Evolutionary conservation across 164 flowering plant genomes (phyloP).

Genomic region (Stephania cephalantha): DNA sequence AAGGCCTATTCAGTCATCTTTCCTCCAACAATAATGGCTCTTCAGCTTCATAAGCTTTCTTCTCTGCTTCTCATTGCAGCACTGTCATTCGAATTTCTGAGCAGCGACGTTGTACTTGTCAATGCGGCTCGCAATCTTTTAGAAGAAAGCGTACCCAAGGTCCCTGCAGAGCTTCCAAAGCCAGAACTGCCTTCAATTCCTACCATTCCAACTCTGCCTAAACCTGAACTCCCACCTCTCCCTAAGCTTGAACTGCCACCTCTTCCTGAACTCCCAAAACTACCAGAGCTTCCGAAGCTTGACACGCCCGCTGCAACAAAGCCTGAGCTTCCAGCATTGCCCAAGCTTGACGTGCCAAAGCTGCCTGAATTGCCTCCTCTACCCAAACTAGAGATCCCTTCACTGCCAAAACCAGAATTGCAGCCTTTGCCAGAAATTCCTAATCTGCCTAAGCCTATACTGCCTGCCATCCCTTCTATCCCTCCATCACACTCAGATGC

Average conservation of each 20-base stretch:
- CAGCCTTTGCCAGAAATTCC: constrained; percentile 11
- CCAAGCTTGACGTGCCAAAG: constrained; percentile 2
- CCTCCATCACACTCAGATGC: neutral
- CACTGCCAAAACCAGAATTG: constrained; percentile 7
- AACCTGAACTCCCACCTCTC: constrained; percentile 10
- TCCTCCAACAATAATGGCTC: neutral
- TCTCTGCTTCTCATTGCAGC: neutral
- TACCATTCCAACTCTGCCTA: constrained; percentile 5
- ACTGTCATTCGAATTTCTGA: neutral
- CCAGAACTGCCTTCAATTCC: constrained; percentile 1
- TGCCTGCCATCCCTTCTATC: neutral
- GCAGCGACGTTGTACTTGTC: neutral
- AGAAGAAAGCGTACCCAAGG: neutral
- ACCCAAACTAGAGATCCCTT: constrained; percentile 13
- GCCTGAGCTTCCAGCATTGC: constrained; percentile 13
- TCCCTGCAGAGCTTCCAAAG: neutral
- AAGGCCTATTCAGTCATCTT: neutral
- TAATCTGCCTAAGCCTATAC: neutral
- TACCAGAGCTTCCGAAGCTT: constrained; percentile 16
- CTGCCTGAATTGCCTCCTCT: constrained; percentile 8
- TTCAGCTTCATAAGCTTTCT: neutral
- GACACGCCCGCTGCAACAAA: constrained; percentile 9
- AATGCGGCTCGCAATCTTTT: constrained; percentile 5
- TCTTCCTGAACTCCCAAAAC: constrained; percentile 12
- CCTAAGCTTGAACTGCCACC: constrained; percentile 23